Conservation (phyloP, 176 grass and related monocot genomes). For the Thalia dealbata region DNA sequence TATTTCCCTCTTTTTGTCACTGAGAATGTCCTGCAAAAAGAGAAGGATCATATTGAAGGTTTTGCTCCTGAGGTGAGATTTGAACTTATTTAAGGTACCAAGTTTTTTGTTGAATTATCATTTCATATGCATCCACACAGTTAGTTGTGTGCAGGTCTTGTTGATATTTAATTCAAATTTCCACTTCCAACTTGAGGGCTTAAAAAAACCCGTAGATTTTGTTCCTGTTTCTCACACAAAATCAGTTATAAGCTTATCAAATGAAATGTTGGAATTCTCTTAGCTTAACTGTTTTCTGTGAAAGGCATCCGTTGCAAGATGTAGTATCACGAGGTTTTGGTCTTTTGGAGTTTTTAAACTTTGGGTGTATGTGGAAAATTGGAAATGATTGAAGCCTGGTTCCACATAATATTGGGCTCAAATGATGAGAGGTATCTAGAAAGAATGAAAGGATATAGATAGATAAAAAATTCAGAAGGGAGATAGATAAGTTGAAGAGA, state of each 20-base stretch:
- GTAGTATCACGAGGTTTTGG: too few species aligned
- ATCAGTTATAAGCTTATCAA: too few species aligned
- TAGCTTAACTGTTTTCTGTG: too few species aligned
- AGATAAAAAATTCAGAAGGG: too few species aligned
- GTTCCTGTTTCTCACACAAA: too few species aligned
- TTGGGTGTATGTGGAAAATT: too few species aligned
- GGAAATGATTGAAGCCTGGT: too few species aligned
- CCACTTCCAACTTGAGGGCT: neutral
- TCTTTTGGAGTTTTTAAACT: too few species aligned
- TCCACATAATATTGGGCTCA: too few species aligned
- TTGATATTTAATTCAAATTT: neutral
- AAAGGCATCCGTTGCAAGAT: too few species aligned
- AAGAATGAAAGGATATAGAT: neutral
- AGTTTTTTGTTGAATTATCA: neutral
- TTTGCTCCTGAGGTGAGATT: conserved; percentile 82
- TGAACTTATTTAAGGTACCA: neutral
- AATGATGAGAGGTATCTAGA: neutral
- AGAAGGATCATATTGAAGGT: conserved; percentile 96
- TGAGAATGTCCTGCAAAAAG: conserved; percentile 89
- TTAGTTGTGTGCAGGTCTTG: neutral
- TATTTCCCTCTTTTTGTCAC: conserved; percentile 98
- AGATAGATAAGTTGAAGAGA: too few species aligned
- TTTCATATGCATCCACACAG: neutral
- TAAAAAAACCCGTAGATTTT: neutral
- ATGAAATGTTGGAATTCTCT: too few species aligned